Base-by-base conservation (phyloP, 2,329 filamentous ascomycete species). In the Daldinia sp. region DNA sequence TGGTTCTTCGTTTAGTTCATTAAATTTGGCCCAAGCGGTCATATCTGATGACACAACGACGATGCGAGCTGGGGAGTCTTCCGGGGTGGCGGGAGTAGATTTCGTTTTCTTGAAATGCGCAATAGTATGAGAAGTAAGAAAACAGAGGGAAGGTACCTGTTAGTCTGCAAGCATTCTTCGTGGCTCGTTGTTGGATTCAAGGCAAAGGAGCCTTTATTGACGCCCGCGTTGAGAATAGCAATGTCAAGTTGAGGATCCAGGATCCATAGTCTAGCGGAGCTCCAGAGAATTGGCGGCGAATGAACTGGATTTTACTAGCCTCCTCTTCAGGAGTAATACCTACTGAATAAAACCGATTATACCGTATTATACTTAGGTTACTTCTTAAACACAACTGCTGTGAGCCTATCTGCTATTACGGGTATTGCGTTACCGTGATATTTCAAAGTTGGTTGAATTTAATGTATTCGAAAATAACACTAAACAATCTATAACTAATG, bases 271-370 rank as follows among this genome's bases (percentile, higher is more conserved):
- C 37, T 21, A 41, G 15, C 3, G 54, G 54, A 4, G 17, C 8
- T 10, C n/a, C 23, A 8, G 11, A 58, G 45, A 58, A 34, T 19
- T 58, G 54, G 3, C 54, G 34, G 13, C 35, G 35, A n/a, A 58
- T 25, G 11, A 51, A 58, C 6, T 43, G 45, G 4, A 50, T 34
- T n/a, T 41, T 32, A 13, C 45, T 51, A 2, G 55, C 55, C n/a
- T 58, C 25, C 47, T 58, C 43, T 45, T 58, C 47, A 10, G 55
- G 55, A 2, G 55, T 43, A 13, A 52, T 58, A 13, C 37, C 37
- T 58, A 13, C 37, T 29, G 9, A 52, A 58, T 48, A 13, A 27
- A 7, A 29, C 13, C 1, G 11, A n/a, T n/a, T n/a, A n/a, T n/a
- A n/a, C n/a, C n/a, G n/a, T n/a, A n/a, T n/a, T n/a, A n/a, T n/a